Percentiles rank a stretch among this genome's conserved stretches.
Conservation (phyloP, 2,329 filamentous ascomycete genomes). For the Hyphodiscus sp. region DNA sequence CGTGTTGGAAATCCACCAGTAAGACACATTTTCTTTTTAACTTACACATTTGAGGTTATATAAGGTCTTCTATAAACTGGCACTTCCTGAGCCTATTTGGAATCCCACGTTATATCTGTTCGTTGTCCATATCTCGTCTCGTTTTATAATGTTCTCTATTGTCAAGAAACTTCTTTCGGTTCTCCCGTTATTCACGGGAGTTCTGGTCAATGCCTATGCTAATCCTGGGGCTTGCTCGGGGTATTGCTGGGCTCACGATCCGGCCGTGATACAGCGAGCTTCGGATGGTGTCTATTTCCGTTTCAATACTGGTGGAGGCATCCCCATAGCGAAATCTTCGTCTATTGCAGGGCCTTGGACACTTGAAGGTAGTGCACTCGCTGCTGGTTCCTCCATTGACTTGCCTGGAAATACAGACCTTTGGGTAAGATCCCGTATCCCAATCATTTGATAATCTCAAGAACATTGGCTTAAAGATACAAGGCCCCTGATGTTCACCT, state of each 20-base stretch:
- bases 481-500: slow-evolving; percentile 58
- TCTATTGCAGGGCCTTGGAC: slow-evolving; percentile 37
- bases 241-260: slow-evolving; percentile 36
- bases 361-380: slow-evolving; percentile 33
- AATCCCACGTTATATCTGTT: too few relatives aligned
- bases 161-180: neutral
- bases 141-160: neutral
- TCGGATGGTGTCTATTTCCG: slow-evolving; percentile 38
- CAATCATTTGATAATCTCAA: slow-evolving; percentile 34
- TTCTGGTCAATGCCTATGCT: slow-evolving; percentile 23
- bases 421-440: slow-evolving; percentile 31
- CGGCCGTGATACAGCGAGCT: slow-evolving; percentile 34
- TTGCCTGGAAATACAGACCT: slow-evolving; percentile 31
- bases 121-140: too few relatives aligned
- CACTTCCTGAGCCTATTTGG: too few relatives aligned
- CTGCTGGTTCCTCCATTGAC: slow-evolving; percentile 32
- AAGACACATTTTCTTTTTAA: too few relatives aligned
- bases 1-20: too few relatives aligned
- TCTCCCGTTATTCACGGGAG: neutral
- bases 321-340: slow-evolving; percentile 34
- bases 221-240: slow-evolving; percentile 35
- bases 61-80: too few relatives aligned
- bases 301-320: slow-evolving; percentile 36
- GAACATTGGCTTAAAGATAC: slow-evolving; percentile 26
- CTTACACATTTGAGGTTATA: too few relatives aligned